Evolutionary conservation across 257 asterid genomes (phyloP).

Genomic region (Echium plantagineum): DNA sequence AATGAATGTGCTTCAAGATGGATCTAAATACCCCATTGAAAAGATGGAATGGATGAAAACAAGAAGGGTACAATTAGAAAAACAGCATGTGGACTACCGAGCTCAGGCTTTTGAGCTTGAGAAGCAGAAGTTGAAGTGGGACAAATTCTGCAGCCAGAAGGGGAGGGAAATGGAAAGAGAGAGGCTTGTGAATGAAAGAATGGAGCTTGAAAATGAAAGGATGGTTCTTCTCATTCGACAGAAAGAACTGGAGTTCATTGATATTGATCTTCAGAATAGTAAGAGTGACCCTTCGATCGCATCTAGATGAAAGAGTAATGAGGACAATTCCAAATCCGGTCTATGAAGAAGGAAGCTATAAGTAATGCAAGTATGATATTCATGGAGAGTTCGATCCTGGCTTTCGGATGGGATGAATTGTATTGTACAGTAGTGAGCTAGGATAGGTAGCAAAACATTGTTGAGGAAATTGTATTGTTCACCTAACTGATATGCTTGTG

Average conservation of each 20-base stretch:
- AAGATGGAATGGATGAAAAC: conserved; percentile 55
- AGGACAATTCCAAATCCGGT: not conserved
- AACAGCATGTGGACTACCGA: conserved; percentile 37
- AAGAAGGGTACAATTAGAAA: conserved; percentile 46
- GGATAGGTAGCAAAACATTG: too few relatives aligned
- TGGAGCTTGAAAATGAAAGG: conserved; percentile 61
- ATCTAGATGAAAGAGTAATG: not conserved
- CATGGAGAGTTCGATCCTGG: too few relatives aligned
- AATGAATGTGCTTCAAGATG: conserved; percentile 35
- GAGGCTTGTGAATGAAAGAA: conserved; percentile 45
- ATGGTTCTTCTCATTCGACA: conserved; percentile 45
- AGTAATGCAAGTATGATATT: too few relatives aligned
- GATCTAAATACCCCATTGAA: conserved; percentile 29
- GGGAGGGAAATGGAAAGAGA: conserved; percentile 84
- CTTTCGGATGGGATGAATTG: too few relatives aligned
- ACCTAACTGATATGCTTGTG: too few relatives aligned
- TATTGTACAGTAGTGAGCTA: too few relatives aligned
- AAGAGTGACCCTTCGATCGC: not conserved
- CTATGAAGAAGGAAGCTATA: too few relatives aligned
- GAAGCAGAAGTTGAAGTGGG: conserved; percentile 68
- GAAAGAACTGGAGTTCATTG: conserved; percentile 42
- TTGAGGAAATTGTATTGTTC: too few relatives aligned
- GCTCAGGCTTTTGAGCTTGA: conserved; percentile 44
- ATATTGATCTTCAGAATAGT: not conserved
- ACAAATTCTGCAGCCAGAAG: conserved; percentile 56